phyloP scores from a whole-genome alignment of 345 rosid genomes.

The Rhizophora apiculata region DNA sequence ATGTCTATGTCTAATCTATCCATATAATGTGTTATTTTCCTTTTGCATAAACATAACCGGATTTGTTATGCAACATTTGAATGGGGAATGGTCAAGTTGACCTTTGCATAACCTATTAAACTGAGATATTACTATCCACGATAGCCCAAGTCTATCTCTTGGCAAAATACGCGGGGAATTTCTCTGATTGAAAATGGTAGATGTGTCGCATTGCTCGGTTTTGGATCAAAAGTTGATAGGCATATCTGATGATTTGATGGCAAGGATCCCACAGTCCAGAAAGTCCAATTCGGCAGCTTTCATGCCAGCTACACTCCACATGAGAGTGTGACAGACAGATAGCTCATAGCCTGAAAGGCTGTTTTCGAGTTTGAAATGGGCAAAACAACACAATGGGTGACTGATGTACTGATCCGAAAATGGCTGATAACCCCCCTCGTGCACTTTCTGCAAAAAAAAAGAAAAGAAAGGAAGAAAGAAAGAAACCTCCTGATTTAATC shows the following conservation, averaged over 20 bases:
- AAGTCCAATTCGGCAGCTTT: not conserved
- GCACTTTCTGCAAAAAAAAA: not conserved
- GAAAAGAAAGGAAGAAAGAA: not conserved
- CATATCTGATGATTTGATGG: not conserved
- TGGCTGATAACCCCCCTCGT: slow-evolving; percentile 2
- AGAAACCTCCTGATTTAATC: not conserved
- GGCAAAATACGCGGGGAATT: no score
- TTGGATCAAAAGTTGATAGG: no score
- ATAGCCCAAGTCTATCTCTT: no score
- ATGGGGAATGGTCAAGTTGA: no score
- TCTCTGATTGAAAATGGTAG: no score
- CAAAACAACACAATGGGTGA: not conserved
- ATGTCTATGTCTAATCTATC: no score
- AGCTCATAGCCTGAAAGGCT: not conserved
- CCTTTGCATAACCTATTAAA: no score
- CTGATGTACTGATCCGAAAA: not conserved
- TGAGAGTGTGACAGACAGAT: not conserved
- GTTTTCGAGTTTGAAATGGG: not conserved
- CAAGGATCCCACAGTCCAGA: not conserved
- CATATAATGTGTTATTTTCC: no score
- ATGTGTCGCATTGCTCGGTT: not conserved
- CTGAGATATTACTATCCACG: no score
- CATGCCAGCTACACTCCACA: not conserved
- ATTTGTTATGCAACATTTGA: no score
- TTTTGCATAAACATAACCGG: no score